Percentiles rank a stretch among this genome's conserved stretches.
These are phyloP conservation scores for Cordyceps cateniannulata DNA, from an alignment of 2,329 filamentous ascomycete species.

Conservation along the genomic window DNA sequence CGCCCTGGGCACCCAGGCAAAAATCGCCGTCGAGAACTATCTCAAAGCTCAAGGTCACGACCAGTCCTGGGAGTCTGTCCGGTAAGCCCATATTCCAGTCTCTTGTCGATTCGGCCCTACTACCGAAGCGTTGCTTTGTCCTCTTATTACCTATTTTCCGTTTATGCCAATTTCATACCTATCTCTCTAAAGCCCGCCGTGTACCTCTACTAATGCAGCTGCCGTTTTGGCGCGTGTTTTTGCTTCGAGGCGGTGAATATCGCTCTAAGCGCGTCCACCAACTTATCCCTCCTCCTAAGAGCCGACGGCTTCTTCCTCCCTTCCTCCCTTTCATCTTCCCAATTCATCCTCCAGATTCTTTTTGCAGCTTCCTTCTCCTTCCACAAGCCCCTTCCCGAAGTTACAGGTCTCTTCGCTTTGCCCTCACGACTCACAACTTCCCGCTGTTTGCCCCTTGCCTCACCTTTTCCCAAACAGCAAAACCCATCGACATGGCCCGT, in stretches of 20 bases:
- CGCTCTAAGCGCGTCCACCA: not conserved
- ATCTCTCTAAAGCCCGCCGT: not conserved
- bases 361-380: not conserved
- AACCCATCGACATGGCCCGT: slow-evolving; percentile 10
- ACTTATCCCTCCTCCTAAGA: not conserved
- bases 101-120: not conserved
- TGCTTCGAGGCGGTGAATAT: not conserved
- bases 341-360: not conserved
- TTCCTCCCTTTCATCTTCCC: not conserved
- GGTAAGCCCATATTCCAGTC: slow-evolving; percentile 26
- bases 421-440: not conserved
- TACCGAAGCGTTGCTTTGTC: no score
- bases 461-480: not conserved
- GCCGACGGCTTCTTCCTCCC: slow-evolving; percentile 1
- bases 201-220: no score
- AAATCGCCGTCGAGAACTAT: slow-evolving; percentile 25
- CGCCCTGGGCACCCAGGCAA: slow-evolving; percentile 23
- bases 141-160: not conserved
- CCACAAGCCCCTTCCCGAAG: not conserved
- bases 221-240: not conserved
- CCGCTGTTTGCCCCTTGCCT: not conserved
- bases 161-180: not conserved
- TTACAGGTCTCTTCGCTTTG: not conserved
- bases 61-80: slow-evolving; percentile 39
- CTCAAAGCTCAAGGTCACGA: slow-evolving; percentile 26